Base-by-base conservation (phyloP, 495 filamentous ascomycete species). In the Penicillium daleae region DNA sequence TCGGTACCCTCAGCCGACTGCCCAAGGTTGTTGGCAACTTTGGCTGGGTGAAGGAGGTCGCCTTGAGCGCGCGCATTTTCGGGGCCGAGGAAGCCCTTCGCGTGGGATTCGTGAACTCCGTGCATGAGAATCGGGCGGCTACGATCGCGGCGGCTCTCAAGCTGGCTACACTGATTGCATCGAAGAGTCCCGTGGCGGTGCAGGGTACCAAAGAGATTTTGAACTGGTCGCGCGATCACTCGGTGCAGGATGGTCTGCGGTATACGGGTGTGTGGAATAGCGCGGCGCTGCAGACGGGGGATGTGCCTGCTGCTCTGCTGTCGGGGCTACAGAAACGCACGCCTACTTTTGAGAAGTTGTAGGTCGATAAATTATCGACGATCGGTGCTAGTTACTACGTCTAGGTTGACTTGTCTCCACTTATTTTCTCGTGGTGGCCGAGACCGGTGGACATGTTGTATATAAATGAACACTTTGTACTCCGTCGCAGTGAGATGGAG, bases 11-110 rank as follows among this genome's bases (percentile, higher is more conserved):
- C 40, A 86, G 83, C 22, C 89, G 95, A 3, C 78, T 99, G 44
- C 95, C 95, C 32, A 95, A 96, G 76, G 80, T 90, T 8, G 92
- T 97, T 6, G 88, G 89, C 2, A 87, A 79, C 60, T 77, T 78
- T 58, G 89, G 87, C 10, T 99, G 94, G 93, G 91, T 96, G 29
- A 97, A 97, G 75, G 96, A 98, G 37, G 89, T 98, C 0, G 86
- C 86, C 55, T 76, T 97, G 61, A 89, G 89, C 7, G 94, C 90
- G 27, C 77, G 96, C 37, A 73, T 86, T 52, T 99, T 96, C 66
- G 84, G 80, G 3, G 88, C 90, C 0, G 83, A 89, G 55, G 95
- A 99, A 75, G 96, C 95, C 6, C 74, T 87, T 59, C 73, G 80
- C n/a, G 87, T 93, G 6, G 95, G 95, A 4, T 90, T 97, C 58